These are phyloP conservation scores for Calonectria honghensis DNA, from an alignment of 2,329 filamentous ascomycete genomes.

Conservation along the genomic window DNA sequence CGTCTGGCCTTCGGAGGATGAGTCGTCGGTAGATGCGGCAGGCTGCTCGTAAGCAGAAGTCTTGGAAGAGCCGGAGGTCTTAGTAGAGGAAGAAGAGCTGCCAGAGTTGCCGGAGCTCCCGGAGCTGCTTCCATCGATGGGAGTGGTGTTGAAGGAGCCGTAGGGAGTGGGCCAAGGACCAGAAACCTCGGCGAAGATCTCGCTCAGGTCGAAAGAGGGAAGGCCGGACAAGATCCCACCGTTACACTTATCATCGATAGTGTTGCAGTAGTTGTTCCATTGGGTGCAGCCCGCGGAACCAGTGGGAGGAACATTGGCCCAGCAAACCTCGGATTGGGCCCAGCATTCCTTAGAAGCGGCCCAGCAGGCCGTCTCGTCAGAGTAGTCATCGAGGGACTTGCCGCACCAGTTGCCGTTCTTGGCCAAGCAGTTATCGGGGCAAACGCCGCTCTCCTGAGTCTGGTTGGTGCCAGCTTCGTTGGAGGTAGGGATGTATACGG, in stretches of 20 bases:
- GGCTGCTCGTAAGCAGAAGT: slow-evolving; percentile 23
- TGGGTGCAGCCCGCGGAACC: slow-evolving; percentile 75
- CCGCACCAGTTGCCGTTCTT: slow-evolving; percentile 85
- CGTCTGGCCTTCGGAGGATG: slow-evolving; percentile 20
- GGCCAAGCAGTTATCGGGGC: slow-evolving; percentile 74
- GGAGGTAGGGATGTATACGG: slow-evolving; percentile 67
- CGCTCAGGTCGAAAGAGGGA: slow-evolving; percentile 62
- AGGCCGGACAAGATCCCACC: slow-evolving; percentile 68
- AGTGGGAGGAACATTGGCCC: slow-evolving; percentile 73
- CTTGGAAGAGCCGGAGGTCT: slow-evolving; percentile 34
- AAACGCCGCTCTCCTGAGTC: slow-evolving; percentile 65
- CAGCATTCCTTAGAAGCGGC: slow-evolving; percentile 73
- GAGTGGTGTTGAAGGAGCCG: slow-evolving; percentile 49
- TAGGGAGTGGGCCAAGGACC: slow-evolving; percentile 60
- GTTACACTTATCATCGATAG: slow-evolving; percentile 66
- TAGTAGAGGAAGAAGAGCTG: slow-evolving; percentile 31
- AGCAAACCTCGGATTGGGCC: slow-evolving; percentile 77
- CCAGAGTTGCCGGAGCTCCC: slow-evolving; percentile 29
- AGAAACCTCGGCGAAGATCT: slow-evolving; percentile 56
- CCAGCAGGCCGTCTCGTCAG: slow-evolving; percentile 76
- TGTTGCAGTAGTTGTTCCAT: slow-evolving; percentile 78
- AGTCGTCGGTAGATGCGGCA: slow-evolving; percentile 33
- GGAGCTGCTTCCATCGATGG: slow-evolving; percentile 41
- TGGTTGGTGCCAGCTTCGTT: slow-evolving; percentile 46
- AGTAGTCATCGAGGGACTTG: slow-evolving; percentile 75